Evolutionary conservation across 257 asterid genomes (phyloP).

Genomic region (Scutellaria minor): DNA sequence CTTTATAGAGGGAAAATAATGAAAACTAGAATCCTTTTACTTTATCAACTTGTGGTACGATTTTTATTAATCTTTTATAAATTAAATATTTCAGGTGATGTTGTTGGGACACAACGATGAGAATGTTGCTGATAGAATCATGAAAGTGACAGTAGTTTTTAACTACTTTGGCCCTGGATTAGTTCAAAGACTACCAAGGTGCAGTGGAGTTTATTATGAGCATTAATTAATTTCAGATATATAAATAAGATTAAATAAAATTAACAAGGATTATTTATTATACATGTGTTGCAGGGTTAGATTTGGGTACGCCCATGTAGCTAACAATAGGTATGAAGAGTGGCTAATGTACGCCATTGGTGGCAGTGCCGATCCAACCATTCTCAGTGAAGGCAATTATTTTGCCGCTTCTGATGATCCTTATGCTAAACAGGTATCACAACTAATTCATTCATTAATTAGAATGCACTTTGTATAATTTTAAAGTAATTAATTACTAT

Average conservation of each 20-base stretch:
- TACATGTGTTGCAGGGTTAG: slow-evolving; percentile 53
- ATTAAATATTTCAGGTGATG: slow-evolving; percentile 58
- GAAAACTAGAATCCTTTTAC: too few species aligned
- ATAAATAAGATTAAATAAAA: neutral
- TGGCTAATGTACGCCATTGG: slow-evolving; percentile 72
- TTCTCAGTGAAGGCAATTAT: slow-evolving; percentile 61
- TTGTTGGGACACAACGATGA: slow-evolving; percentile 69
- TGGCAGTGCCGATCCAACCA: slow-evolving; percentile 68
- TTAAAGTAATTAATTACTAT: too few species aligned
- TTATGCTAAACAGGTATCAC: slow-evolving; percentile 45
- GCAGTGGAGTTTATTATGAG: neutral
- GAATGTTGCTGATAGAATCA: slow-evolving; percentile 49
- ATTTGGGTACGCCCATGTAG: slow-evolving; percentile 69
- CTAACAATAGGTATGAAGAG: slow-evolving; percentile 58
- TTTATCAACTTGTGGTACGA: too few species aligned
- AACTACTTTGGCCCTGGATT: slow-evolving; percentile 77
- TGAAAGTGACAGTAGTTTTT: slow-evolving; percentile 73
- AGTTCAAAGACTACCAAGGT: slow-evolving; percentile 82
- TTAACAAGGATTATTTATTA: neutral
- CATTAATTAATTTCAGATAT: too few species aligned
- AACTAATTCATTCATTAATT: too few species aligned
- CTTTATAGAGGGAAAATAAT: too few species aligned
- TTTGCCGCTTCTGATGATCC: slow-evolving; percentile 45
- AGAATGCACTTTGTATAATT: too few species aligned
- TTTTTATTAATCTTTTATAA: neutral